Evolutionary conservation across 768 basidiomycete species (phyloP).

Genomic region (Boletus reticulatus): DNA sequence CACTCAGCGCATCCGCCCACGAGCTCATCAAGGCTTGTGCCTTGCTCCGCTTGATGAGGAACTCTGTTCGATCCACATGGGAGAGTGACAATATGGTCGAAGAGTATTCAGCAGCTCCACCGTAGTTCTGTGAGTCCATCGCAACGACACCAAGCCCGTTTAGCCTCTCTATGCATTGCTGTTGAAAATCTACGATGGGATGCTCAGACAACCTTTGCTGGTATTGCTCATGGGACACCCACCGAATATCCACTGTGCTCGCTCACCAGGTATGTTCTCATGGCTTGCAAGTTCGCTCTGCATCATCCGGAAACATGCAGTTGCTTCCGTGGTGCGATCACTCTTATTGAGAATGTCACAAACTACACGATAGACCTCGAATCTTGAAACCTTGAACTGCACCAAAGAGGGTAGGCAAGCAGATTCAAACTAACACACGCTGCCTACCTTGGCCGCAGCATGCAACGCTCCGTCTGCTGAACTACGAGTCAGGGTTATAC

Average conservation of each 20-base stretch:
- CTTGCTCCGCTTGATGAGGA: constrained; percentile 8
- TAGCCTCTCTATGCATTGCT: neutral
- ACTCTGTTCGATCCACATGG: fast-evolving
- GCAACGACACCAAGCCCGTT: neutral
- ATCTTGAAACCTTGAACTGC: neutral
- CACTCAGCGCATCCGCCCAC: neutral
- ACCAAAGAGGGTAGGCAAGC: neutral
- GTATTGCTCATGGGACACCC: neutral
- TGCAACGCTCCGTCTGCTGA: neutral
- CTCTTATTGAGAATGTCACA: neutral
- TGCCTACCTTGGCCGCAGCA: neutral
- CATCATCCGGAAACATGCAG: neutral
- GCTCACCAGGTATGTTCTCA: neutral
- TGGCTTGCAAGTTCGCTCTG: neutral
- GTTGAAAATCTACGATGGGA: neutral
- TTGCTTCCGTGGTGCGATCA: neutral
- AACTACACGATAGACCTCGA: neutral
- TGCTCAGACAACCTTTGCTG: neutral
- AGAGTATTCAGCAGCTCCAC: neutral
- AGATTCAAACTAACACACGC: neutral
- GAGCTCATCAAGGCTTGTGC: neutral
- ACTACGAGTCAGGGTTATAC: neutral
- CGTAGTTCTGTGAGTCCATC: neutral
- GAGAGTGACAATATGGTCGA: neutral
- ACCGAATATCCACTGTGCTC: neutral